These are phyloP conservation scores for Cryptococcus sp. DNA, from an alignment of 1,284 basidiomycete species.

Conservation along the genomic window DNA sequence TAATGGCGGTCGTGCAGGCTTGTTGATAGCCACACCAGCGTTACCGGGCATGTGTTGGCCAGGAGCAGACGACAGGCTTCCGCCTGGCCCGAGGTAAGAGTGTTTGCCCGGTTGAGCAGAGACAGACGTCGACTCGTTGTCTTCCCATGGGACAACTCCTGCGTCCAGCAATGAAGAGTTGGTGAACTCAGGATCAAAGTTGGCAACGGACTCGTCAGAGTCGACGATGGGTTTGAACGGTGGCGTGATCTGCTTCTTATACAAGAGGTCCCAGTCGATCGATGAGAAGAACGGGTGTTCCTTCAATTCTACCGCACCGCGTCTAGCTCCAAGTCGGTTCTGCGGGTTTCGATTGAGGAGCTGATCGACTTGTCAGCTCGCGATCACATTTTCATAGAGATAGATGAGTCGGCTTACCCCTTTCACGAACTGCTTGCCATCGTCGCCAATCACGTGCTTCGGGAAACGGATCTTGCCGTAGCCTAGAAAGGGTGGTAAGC, in stretches of 20 bases:
- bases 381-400: neutral
- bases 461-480: slow-evolving; percentile 97
- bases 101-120: slow-evolving; percentile 34
- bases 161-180: slow-evolving; percentile 48
- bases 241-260: slow-evolving; percentile 87
- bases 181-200: slow-evolving; percentile 99
- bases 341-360: slow-evolving; percentile 97
- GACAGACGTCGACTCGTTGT: slow-evolving; percentile 51
- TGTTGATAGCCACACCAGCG: slow-evolving; percentile 48
- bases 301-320: slow-evolving; percentile 92
- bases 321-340: slow-evolving; percentile 86
- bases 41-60: slow-evolving; percentile 27
- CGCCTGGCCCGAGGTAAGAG: slow-evolving; percentile 51
- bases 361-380: slow-evolving; percentile 55
- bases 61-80: slow-evolving; percentile 34
- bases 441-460: slow-evolving; percentile 87
- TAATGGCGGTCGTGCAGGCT: slow-evolving; percentile 39
- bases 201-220: slow-evolving; percentile 94
- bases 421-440: slow-evolving; percentile 99
- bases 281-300: slow-evolving; percentile 92
- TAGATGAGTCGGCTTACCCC: slow-evolving; percentile 66
- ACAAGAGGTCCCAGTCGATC: slow-evolving; percentile 87
- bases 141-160: slow-evolving; percentile 63
- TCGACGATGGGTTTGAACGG: slow-evolving; percentile 98
- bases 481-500: slow-evolving; percentile 18